Conservation (phyloP, 805 yeast genomes). For the Metschnikowia dekortorum region DNA sequence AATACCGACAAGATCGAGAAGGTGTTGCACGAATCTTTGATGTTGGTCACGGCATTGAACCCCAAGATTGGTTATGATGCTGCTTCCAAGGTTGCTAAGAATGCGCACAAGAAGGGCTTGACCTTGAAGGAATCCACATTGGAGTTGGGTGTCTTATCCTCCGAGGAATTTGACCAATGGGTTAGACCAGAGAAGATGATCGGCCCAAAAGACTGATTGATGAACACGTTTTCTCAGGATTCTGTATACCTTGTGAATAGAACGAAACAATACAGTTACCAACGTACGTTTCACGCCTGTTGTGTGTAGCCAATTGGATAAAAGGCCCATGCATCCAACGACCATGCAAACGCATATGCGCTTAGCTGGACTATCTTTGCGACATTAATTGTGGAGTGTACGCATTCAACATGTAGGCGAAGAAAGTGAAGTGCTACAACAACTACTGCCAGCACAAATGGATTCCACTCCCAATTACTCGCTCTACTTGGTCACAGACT, state of each 20-base stretch:
- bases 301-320: not conserved
- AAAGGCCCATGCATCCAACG: not conserved
- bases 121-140: conserved; percentile 93
- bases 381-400: conserved; percentile 3
- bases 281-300: not conserved
- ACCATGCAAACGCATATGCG: conserved; percentile 14
- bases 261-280: not conserved
- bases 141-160: conserved; percentile 79
- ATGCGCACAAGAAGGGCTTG: conserved; percentile 96
- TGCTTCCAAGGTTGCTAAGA: conserved; percentile 97
- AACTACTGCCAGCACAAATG: not conserved
- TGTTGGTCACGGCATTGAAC: conserved; percentile 97
- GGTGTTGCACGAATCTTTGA: conserved; percentile 87
- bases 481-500: conserved; percentile 75
- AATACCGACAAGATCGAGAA: conserved; percentile 83
- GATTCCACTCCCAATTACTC: conserved; percentile 21
- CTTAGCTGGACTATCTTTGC: conserved; percentile 10
- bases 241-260: not conserved
- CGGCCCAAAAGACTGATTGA: conserved; percentile 68
- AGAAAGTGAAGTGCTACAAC: too few relatives aligned
- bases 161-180: conserved; percentile 91
- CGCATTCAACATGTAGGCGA: too few relatives aligned
- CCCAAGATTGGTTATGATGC: conserved; percentile 98
- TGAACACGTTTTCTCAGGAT: not conserved
- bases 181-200: conserved; percentile 98